phyloP scores from a whole-genome alignment of 176 grass and related monocot genomes.

The Oryza australiensis region DNA sequence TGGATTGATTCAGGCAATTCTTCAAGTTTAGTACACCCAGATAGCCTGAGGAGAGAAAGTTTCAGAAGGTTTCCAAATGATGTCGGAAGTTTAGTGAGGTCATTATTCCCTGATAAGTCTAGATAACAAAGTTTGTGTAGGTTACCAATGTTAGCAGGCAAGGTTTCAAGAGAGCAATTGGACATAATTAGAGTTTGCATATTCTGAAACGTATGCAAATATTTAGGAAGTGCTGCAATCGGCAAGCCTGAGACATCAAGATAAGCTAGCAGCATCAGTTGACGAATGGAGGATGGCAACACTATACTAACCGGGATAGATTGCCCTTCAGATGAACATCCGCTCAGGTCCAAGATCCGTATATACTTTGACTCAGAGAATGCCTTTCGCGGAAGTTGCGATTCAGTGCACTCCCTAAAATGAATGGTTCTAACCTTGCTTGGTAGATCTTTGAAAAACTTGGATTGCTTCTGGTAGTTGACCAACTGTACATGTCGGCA shows the following conservation, averaged over 20 bases:
- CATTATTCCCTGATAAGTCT: neutral
- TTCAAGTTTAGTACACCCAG: too few relatives aligned
- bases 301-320: too few relatives aligned
- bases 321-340: too few relatives aligned
- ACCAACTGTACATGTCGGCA: constrained; percentile 39
- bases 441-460: neutral
- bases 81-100: too few relatives aligned
- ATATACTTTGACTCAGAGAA: too few relatives aligned
- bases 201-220: neutral
- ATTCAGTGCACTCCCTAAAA: too few relatives aligned
- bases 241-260: constrained; percentile 36
- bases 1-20: too few relatives aligned
- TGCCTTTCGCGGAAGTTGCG: too few relatives aligned
- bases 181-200: constrained; percentile 42
- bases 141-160: constrained; percentile 29
- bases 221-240: neutral
- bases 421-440: too few relatives aligned
- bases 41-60: too few relatives aligned
- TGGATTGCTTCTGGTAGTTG: constrained; percentile 13
- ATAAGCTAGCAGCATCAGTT: neutral
- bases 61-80: neutral
- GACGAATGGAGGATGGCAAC: too few relatives aligned
- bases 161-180: constrained; percentile 31
- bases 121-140: constrained; percentile 39
- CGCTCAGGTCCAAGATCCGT: too few relatives aligned